A percentile compares a stretch with the other conserved stretches of the same genome.
Conservation (phyloP, 768 basidiomycete genomes). For the Terana coerulea region DNA sequence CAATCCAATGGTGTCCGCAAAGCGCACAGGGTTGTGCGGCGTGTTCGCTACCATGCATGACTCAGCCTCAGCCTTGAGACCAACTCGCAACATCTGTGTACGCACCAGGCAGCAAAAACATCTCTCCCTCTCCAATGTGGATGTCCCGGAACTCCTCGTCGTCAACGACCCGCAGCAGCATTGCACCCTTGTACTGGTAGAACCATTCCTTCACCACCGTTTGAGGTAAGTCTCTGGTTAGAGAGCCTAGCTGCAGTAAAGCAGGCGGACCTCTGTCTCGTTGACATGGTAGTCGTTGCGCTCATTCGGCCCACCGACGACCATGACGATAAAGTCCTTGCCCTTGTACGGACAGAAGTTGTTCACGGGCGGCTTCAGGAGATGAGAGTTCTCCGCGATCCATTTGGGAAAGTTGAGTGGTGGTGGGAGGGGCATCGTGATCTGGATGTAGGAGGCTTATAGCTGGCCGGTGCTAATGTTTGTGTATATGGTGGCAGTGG, state of each 20-base stretch:
- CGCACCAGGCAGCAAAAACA: constrained; percentile 92
- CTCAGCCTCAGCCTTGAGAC: neutral
- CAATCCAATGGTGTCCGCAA: constrained; percentile 84
- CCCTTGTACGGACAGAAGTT: constrained; percentile 84
- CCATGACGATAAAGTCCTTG: constrained; percentile 92
- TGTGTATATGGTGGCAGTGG: too few species aligned
- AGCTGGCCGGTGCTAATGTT: too few species aligned
- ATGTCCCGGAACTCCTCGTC: constrained; percentile 81
- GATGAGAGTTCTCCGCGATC: constrained; percentile 76
- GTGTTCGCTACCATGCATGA: constrained; percentile 60
- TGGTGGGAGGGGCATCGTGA: constrained; percentile 73
- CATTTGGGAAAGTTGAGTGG: constrained; percentile 90
- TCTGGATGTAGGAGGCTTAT: too few species aligned
- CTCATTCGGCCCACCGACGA: constrained; percentile 92
- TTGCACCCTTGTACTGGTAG: constrained; percentile 92
- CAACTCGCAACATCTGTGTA: neutral
- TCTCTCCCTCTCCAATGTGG: constrained; percentile 88
- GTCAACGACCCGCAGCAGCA: constrained; percentile 86
- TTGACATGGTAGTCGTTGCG: constrained; percentile 94
- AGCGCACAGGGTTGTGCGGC: constrained; percentile 93
- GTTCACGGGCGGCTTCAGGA: constrained; percentile 89
- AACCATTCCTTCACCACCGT: constrained; percentile 79
- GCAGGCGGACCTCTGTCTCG: constrained; percentile 78
- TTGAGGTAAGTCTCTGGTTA: too few species aligned
- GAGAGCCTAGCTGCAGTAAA: too few species aligned